Evolutionary conservation across 208 protist genomes (phyloP).

Genomic region (Willaertia magna): DNA sequence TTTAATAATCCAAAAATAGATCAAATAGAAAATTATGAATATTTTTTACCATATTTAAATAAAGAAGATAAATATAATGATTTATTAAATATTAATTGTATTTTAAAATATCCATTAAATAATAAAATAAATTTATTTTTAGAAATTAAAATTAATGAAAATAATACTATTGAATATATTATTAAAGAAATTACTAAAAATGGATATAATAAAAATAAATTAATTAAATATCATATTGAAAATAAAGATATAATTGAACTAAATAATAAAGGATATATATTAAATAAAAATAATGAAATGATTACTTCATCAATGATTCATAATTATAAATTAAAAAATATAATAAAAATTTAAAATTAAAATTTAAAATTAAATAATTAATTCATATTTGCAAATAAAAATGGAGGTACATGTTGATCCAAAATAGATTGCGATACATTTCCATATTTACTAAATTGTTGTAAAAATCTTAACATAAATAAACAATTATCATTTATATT

Average conservation of each 20-base stretch:
- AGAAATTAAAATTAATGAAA: background rate
- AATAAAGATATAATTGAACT: background rate
- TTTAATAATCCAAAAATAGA: too few species aligned
- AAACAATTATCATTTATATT: background rate
- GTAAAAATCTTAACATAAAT: conserved; percentile 33
- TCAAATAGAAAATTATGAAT: background rate
- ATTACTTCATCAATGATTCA: too few species aligned
- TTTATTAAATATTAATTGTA: background rate
- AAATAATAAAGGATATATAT: background rate
- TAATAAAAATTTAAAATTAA: background rate
- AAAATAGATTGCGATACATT: conserved; percentile 22
- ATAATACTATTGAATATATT: background rate
- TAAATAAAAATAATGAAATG: background rate
- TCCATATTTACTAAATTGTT: conserved; percentile 37
- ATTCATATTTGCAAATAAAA: conserved; percentile 23
- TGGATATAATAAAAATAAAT: background rate
- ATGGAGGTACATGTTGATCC: conserved; percentile 29
- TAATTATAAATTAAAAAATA: background rate
- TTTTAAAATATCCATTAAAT: background rate
- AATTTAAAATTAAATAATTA: background rate
- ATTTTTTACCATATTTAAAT: background rate
- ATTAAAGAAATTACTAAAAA: background rate
- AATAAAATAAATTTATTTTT: background rate
- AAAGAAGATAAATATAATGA: background rate
- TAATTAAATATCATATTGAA: background rate